Conservation (phyloP, 257 asterid genomes). For the Solanum pennellii region DNA sequence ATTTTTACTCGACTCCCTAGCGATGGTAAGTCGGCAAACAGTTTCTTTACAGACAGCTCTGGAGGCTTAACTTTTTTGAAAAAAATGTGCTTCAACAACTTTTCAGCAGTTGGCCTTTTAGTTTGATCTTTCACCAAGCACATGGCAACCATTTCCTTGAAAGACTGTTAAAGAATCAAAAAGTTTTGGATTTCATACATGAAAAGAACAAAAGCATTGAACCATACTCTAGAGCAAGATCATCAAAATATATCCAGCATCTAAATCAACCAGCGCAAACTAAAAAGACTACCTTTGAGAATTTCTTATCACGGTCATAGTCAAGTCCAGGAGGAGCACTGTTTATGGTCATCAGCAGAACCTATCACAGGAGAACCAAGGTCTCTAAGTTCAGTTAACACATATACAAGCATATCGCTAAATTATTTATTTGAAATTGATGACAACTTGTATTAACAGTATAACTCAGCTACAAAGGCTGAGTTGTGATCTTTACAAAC, state of each 20-base stretch:
- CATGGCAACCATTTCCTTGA: conserved; percentile 99
- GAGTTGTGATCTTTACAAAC: not conserved
- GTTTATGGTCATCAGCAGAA: conserved; percentile 69
- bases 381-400: not conserved
- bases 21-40: conserved; percentile 82
- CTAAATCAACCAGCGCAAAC: not conserved
- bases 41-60: conserved; percentile 67
- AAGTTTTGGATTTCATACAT: not conserved
- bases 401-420: not conserved
- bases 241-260: not conserved
- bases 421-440: not conserved
- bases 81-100: conserved; percentile 70
- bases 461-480: not conserved
- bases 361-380: conserved; percentile 7
- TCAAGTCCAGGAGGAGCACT: conserved; percentile 99
- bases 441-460: not conserved
- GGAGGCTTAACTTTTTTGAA: conserved; percentile 91
- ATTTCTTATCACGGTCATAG: conserved; percentile 96
- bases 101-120: conserved; percentile 97
- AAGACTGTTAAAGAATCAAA: conserved; percentile 47
- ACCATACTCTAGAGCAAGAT: not conserved
- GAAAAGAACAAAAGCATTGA: not conserved
- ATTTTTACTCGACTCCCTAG: conserved; percentile 85
- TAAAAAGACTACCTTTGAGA: conserved; percentile 67
- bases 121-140: conserved; percentile 99